Evolutionary conservation across 1,284 basidiomycete genomes (phyloP).

Genomic region (Chondrostereum purpureum): DNA sequence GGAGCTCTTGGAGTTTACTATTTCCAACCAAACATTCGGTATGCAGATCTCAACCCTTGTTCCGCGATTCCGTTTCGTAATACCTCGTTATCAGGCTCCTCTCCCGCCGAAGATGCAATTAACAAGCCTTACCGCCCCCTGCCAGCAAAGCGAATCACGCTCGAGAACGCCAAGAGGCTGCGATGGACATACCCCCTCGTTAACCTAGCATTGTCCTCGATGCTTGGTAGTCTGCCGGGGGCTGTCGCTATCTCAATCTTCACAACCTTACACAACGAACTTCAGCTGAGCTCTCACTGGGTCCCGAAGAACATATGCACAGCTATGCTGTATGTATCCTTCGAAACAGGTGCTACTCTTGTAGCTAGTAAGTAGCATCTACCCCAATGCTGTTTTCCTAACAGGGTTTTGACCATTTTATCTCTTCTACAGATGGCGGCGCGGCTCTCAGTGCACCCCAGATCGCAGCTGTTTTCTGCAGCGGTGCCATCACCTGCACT

Average conservation of each 20-base stretch:
- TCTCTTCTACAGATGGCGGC: not conserved
- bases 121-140: slow-evolving; percentile 11
- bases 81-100: not conserved
- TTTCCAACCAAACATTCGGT: slow-evolving; percentile 9
- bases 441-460: not conserved
- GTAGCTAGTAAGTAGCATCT: slow-evolving; percentile 8
- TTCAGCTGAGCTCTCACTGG: slow-evolving; percentile 7
- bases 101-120: slow-evolving; percentile 6
- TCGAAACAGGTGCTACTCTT: slow-evolving; percentile 9
- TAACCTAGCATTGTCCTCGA: slow-evolving; percentile 1
- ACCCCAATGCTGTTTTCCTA: not conserved
- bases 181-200: slow-evolving; percentile 4
- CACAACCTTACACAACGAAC: slow-evolving; percentile 6
- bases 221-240: not conserved
- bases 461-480: slow-evolving; percentile 20
- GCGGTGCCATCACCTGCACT: slow-evolving; percentile 23
- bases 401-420: not conserved
- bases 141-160: slow-evolving; percentile 7
- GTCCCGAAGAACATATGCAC: slow-evolving; percentile 6
- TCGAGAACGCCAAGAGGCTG: slow-evolving; percentile 2
- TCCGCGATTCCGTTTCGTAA: not conserved
- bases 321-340: slow-evolving; percentile 4
- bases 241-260: not conserved
- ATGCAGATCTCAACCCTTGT: not conserved
- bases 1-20: slow-evolving; percentile 5